phyloP scores from a whole-genome alignment of 2,329 filamentous ascomycete species.

The Cyphellophora attinorum region DNA sequence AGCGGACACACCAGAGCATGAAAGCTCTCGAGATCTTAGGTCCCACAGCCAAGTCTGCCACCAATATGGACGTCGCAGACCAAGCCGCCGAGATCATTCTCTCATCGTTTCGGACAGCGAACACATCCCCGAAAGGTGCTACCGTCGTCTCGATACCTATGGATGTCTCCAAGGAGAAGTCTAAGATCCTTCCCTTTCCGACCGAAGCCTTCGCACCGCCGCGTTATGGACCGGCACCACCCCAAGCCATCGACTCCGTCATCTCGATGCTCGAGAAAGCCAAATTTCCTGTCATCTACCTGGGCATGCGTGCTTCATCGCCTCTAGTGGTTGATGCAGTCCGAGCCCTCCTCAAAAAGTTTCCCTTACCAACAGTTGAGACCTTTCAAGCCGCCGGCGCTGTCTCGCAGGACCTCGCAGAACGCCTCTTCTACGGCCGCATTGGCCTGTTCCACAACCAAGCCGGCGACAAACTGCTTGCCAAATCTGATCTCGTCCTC shows the following conservation, averaged over 20 bases:
- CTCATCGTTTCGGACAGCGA: slow-evolving; percentile 35
- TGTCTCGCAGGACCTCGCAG: slow-evolving; percentile 30
- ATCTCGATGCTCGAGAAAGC: slow-evolving; percentile 25
- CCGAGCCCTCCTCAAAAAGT: slow-evolving; percentile 30
- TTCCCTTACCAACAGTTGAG: slow-evolving; percentile 38
- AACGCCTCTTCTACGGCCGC: slow-evolving; percentile 37
- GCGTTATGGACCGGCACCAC: slow-evolving; percentile 29
- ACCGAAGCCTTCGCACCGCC: slow-evolving; percentile 30
- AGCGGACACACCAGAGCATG: slow-evolving; percentile 40
- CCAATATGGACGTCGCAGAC: slow-evolving; percentile 35
- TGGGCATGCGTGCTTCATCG: slow-evolving; percentile 35
- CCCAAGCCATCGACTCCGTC: slow-evolving; percentile 23
- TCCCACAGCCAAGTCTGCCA: slow-evolving; percentile 34
- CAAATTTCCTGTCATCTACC: slow-evolving; percentile 34
- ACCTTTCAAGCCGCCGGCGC: slow-evolving; percentile 42
- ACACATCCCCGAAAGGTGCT: slow-evolving; percentile 32
- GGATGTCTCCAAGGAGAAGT: slow-evolving; percentile 33
- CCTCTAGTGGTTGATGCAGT: slow-evolving; percentile 31
- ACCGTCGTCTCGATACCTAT: slow-evolving; percentile 36
- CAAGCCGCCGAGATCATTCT: slow-evolving; percentile 39
- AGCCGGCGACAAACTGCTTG: slow-evolving; percentile 35
- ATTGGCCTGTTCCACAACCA: slow-evolving; percentile 42
- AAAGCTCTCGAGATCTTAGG: slow-evolving; percentile 33
- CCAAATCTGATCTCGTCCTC: slow-evolving; percentile 34
- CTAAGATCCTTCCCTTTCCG: slow-evolving; percentile 30